phyloP scores from a whole-genome alignment of 202 grass and related monocot species.

The Thinopyrum obtusiflorum region DNA sequence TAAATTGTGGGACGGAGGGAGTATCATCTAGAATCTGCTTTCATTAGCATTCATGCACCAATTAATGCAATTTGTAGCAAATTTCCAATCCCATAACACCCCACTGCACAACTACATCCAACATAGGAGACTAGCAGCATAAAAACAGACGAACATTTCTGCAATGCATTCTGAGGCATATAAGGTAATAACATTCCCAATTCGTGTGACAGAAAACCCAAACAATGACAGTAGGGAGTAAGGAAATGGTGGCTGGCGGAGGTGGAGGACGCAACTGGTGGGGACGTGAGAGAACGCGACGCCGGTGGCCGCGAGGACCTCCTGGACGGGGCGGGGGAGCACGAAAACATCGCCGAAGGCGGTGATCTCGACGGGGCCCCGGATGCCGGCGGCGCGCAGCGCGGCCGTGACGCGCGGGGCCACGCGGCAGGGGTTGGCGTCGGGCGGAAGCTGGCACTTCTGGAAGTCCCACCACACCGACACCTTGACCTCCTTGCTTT shows the following conservation, averaged over 20 bases:
- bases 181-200: not conserved
- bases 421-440: slow-evolving; percentile 52
- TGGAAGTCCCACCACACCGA: slow-evolving; percentile 96
- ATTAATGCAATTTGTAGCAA: not conserved
- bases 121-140: not conserved
- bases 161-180: not conserved
- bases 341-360: slow-evolving; percentile 70
- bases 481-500: slow-evolving; percentile 61
- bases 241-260: not conserved
- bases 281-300: slow-evolving; percentile 80
- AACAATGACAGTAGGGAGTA: not conserved
- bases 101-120: not conserved
- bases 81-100: not conserved
- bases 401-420: slow-evolving; percentile 59
- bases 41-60: slow-evolving; percentile 2
- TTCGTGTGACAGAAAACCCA: not conserved
- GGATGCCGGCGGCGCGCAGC: slow-evolving; percentile 65
- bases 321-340: slow-evolving; percentile 54
- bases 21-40: not conserved
- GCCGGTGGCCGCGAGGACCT: slow-evolving; percentile 68
- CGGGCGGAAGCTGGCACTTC: slow-evolving; percentile 60
- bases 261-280: slow-evolving; percentile 39
- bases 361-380: slow-evolving; percentile 72
- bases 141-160: not conserved
- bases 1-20: not conserved